Evolutionary conservation across 805 yeast genomes (phyloP), one percentile per base, ranked within the genome.

Genomic region (Saturnispora zaruensis): DNA sequence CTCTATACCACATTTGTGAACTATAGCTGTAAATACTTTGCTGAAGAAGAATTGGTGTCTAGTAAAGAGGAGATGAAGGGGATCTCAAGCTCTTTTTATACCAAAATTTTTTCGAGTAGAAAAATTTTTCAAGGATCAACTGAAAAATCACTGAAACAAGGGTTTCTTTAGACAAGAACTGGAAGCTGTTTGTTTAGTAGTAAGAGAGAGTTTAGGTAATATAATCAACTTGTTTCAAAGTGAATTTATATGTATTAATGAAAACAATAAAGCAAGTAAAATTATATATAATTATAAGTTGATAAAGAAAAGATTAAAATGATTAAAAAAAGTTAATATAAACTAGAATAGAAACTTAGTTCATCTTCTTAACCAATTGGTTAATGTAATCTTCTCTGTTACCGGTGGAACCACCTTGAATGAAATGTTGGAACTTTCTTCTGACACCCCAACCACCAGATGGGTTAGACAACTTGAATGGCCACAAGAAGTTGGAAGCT

Each of bases 351-450:
- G 32, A 53, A 57, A 66, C 70, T 77, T 85, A 86, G 88, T 84
- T 85, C 93, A 85, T 86, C 73, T 87, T 84, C 80, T 87, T 86
- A 71, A 87, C 87, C 76, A 88, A 84, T 73, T 85, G 83, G 84
- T 88, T 88, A 77, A 88, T 88, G 87, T 79, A 84, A 69, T 87
- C 83, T 79, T 88, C 96, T 78, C 96, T 86, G 95, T 88, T 88
- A 85, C 96, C 96, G 75, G 88, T 82, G 79, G 93, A 84, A 84
- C 96, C 96, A 81, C 96, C 96, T 79, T 87, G 95, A 81, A 88
- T 84, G 72, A 85, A 88, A 79, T 88, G 96, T 79, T 82, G 82
- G 95, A 88, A 88, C 82, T 88, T 88, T 84, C 96, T 88, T 75
- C 82, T 78, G 63, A 86, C 86, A 80, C 95, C 91, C 96, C 95